Evolutionary conservation across 2,329 filamentous ascomycete genomes (phyloP).

Genomic region (Arthrinium puccinioides): DNA sequence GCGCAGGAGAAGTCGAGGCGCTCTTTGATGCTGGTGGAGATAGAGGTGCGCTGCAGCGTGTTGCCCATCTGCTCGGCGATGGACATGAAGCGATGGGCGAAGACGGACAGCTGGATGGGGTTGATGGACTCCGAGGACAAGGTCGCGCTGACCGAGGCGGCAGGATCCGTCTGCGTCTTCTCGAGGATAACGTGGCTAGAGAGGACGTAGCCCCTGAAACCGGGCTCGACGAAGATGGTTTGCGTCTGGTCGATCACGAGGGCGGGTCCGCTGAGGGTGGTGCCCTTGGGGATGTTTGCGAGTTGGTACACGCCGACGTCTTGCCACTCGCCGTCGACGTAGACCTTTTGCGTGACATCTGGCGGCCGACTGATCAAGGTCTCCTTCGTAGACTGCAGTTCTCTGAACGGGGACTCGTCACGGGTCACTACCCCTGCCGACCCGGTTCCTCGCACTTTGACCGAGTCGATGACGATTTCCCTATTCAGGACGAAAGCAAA

Average conservation of each 20-base stretch:
- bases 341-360: slow-evolving; percentile 17
- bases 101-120: slow-evolving; percentile 69
- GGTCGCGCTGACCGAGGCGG: slow-evolving; percentile 44
- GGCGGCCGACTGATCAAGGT: not conserved
- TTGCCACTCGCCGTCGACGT: slow-evolving; percentile 19
- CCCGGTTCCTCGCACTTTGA: slow-evolving; percentile 24
- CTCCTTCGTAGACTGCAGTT: slow-evolving; percentile 6
- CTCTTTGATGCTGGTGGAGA: slow-evolving; percentile 74
- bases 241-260: slow-evolving; percentile 65
- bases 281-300: slow-evolving; percentile 12
- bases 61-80: slow-evolving; percentile 79
- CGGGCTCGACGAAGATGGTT: slow-evolving; percentile 61
- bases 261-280: slow-evolving; percentile 22
- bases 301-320: slow-evolving; percentile 20
- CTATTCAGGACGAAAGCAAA: slow-evolving; percentile 31
- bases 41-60: slow-evolving; percentile 68
- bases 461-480: slow-evolving; percentile 31
- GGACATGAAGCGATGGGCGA: slow-evolving; percentile 75
- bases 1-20: slow-evolving; percentile 76
- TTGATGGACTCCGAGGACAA: slow-evolving; percentile 42
- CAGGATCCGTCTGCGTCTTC: slow-evolving; percentile 19
- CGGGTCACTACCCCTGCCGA: slow-evolving; percentile 9
- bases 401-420: slow-evolving; percentile 9
- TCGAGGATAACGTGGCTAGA: slow-evolving; percentile 29
- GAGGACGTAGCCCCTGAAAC: slow-evolving; percentile 20